A percentile compares a stretch with the other conserved stretches of the same genome.
Evolutionary conservation across 192 early-diverging fungal species (phyloP).

Genomic region (Linderina pennispora): DNA sequence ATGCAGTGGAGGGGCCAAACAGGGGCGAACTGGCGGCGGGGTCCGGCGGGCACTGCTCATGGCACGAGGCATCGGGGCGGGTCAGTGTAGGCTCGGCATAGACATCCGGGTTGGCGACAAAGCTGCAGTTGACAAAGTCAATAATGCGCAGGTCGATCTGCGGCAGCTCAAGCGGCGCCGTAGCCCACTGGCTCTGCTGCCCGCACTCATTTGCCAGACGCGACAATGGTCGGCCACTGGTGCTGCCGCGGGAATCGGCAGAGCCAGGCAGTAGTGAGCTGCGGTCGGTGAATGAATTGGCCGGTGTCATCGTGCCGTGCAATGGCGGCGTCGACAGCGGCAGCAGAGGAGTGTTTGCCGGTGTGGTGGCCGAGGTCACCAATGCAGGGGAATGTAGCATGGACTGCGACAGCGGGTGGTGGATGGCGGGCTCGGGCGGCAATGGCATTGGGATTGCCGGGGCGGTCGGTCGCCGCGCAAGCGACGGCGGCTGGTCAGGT

Average conservation of each 20-base stretch:
- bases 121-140: slow-evolving; percentile 92
- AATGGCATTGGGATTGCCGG: slow-evolving; percentile 3
- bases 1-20: not conserved
- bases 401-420: not conserved
- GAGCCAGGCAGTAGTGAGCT: slow-evolving; percentile 6
- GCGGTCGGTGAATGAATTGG: not conserved
- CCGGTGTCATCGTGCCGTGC: slow-evolving; percentile 3
- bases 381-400: too few relatives aligned
- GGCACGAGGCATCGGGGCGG: slow-evolving; percentile 34
- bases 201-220: slow-evolving; percentile 3
- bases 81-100: slow-evolving; percentile 33
- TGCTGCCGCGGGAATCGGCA: too few relatives aligned
- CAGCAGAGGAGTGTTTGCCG: too few relatives aligned
- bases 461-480: slow-evolving; percentile 9
- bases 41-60: slow-evolving; percentile 28
- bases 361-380: not conserved
- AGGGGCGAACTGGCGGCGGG: too few relatives aligned
- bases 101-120: slow-evolving; percentile 49
- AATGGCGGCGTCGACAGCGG: slow-evolving; percentile 14
- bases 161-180: not conserved
- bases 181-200: slow-evolving; percentile 4
- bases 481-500: slow-evolving; percentile 4
- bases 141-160: slow-evolving; percentile 87
- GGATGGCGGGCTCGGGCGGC: not conserved
- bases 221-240: slow-evolving; percentile 8